Evolutionary conservation across 2,329 filamentous ascomycete species (phyloP), one percentile per base, ranked within the genome.

Genomic region (Dichotomopilus funicola): DNA sequence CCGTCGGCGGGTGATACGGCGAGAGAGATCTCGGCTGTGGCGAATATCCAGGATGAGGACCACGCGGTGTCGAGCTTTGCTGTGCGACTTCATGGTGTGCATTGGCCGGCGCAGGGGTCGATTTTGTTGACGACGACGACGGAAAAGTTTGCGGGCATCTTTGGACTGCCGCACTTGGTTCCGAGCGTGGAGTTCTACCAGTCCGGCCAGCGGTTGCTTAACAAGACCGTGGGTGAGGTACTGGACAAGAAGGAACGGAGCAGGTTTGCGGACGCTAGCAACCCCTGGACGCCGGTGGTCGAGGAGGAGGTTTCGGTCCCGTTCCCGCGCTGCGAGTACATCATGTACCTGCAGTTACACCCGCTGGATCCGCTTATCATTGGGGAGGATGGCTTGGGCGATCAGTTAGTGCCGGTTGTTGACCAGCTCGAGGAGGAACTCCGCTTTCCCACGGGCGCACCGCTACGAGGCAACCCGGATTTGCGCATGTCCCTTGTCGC

Each of bases 101-200:
- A 97, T 73, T 95, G 91, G 77, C 85, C 87, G 40, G 79, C 81
- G n/a, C 82, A 87, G 59, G 94, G 94, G 1, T 81, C 84, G 11
- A 82, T 94, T 49, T 74, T 97, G 38, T 74, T 97, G 67, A 89
- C 87, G 1, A 96, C 92, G 0, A 92, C 91, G 48, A 96, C 91
- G 70, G 88, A 96, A 67, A 96, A 95, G 74, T 94, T 94, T 66
- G 83, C 87, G n/a, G 91, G 94, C 44, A 86, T 97, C 54, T 95
- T 95, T 68, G 88, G 86, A 2, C 74, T 97, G 47, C 91, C 94
- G 33, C 91, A 97, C 70, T 79, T 99, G 51, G 78, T 88, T 0
- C 79, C 89, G 0, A 70, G 74, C 19, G 67, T 73, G 3, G 75
- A 81, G 49, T 83, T 79, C 65, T 83, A 82, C 68, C 68, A 73